These are phyloP conservation scores for Ziziphus jujuba DNA, from an alignment of 306 rosid species.

Conservation along the genomic window DNA sequence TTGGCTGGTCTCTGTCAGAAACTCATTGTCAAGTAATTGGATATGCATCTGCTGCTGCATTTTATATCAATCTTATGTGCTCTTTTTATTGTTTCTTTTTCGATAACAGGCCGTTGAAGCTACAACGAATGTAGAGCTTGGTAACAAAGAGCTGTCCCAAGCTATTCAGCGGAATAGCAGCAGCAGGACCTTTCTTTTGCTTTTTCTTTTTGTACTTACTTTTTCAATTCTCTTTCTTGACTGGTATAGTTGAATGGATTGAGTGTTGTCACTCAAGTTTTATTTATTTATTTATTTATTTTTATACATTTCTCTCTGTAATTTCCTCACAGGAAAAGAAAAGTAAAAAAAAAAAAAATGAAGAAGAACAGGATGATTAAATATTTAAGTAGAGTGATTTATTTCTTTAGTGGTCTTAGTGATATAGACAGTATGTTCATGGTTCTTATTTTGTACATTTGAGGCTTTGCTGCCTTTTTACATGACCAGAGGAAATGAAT, in stretches of 20 bases:
- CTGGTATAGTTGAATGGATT: conserved; percentile 68
- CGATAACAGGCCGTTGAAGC: conserved; percentile 91
- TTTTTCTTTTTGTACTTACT: conserved; percentile 80
- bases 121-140: conserved; percentile 82
- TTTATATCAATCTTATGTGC: neutral
- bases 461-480: too few relatives aligned
- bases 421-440: too few relatives aligned
- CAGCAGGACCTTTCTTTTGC: conserved; percentile 90
- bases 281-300: too few relatives aligned
- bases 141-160: conserved; percentile 89
- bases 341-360: neutral
- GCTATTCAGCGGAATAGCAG: conserved; percentile 84
- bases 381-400: neutral
- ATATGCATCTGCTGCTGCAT: neutral
- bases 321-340: neutral
- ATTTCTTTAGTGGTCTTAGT: neutral
- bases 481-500: too few relatives aligned
- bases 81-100: conserved; percentile 13
- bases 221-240: conserved; percentile 87
- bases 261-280: conserved; percentile 5
- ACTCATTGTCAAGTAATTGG: neutral
- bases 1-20: neutral
- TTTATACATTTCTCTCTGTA: neutral
- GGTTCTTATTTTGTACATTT: too few relatives aligned
- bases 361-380: neutral